These are phyloP conservation scores for Antitrichia curtipendula DNA, from an alignment of 225 moss, liverwort and hornwort species.

Conservation along the genomic window DNA sequence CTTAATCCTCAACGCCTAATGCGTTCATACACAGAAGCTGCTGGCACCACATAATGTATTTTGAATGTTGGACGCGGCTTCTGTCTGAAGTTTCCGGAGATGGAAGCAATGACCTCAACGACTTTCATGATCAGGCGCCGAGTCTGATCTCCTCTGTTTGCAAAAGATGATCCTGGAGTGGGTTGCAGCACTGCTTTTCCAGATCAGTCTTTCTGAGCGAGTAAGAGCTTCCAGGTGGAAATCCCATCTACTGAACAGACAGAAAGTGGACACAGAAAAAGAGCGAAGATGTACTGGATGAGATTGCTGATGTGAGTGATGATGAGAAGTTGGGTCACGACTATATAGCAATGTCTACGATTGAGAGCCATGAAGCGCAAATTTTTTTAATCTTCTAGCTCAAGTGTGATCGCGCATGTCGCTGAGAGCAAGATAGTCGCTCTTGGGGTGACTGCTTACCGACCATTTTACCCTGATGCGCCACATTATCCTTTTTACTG, in stretches of 20 bases:
- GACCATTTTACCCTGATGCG: not conserved
- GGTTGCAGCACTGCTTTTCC: not conserved
- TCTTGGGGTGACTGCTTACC: not conserved
- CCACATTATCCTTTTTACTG: not conserved
- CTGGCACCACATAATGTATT: not conserved
- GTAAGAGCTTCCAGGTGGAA: not conserved
- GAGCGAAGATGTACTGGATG: too few relatives aligned
- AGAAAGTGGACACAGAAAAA: not conserved
- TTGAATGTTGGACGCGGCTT: not conserved
- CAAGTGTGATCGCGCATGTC: not conserved
- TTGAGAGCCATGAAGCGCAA: not conserved
- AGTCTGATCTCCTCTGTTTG: not conserved
- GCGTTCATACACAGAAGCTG: not conserved
- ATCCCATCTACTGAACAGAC: not conserved
- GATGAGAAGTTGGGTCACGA: not conserved
- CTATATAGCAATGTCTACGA: not conserved
- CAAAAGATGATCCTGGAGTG: not conserved
- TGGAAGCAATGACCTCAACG: not conserved
- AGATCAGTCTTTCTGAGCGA: too few relatives aligned
- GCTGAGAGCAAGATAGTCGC: not conserved
- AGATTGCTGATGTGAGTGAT: not conserved
- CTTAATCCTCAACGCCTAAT: not conserved
- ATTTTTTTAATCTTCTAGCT: not conserved
- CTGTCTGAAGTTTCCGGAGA: not conserved
- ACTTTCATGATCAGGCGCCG: not conserved